Evolutionary conservation across 2,329 filamentous ascomycete genomes (phyloP).

Genomic region (Neofusicoccum sp.): DNA sequence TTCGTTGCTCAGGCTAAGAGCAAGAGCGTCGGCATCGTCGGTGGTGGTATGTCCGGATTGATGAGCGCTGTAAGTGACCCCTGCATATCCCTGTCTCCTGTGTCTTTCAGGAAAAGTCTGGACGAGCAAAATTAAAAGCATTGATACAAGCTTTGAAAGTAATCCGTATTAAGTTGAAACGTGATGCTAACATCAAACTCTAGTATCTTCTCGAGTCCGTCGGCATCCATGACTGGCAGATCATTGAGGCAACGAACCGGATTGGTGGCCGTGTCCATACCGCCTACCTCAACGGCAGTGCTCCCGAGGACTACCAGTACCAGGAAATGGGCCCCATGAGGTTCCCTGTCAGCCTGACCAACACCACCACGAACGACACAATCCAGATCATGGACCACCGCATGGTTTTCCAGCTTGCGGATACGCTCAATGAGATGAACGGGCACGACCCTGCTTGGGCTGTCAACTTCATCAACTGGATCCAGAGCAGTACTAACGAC

Average conservation of each 20-base stretch:
- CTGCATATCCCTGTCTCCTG: no score
- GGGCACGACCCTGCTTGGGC: conserved; percentile 46
- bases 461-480: conserved; percentile 64
- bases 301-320: conserved; percentile 63
- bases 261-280: conserved; percentile 65
- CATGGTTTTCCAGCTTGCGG: conserved; percentile 63
- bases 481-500: conserved; percentile 56
- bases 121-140: not conserved
- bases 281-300: conserved; percentile 58
- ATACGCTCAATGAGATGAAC: conserved; percentile 61
- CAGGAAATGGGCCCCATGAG: conserved; percentile 68
- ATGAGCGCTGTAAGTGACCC: conserved; percentile 52
- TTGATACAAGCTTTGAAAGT: not conserved
- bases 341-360: conserved; percentile 54
- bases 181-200: not conserved
- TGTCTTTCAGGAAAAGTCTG: not conserved
- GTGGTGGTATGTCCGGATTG: conserved; percentile 64
- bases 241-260: conserved; percentile 60
- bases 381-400: conserved; percentile 61
- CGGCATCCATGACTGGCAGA: conserved; percentile 60
- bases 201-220: conserved; percentile 47
- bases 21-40: conserved; percentile 62
- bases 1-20: conserved; percentile 56
- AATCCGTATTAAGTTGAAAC: not conserved
- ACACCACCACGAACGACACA: conserved; percentile 55